Evolutionary conservation across 805 yeast genomes (phyloP).

Genomic region (Candida pini): DNA sequence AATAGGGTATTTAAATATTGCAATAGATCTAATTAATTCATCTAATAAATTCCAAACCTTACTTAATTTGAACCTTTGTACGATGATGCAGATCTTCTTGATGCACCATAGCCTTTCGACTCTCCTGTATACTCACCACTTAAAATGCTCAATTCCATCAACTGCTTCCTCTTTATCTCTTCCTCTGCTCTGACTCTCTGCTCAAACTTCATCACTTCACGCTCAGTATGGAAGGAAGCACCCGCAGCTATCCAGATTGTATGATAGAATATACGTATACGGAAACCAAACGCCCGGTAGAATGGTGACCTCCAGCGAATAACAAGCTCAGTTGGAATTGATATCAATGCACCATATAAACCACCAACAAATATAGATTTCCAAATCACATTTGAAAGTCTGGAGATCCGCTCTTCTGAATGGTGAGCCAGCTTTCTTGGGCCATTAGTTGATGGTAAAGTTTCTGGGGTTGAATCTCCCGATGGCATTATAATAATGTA

Average conservation of each 20-base stretch:
- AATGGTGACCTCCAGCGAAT: conserved; percentile 33
- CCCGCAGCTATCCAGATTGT: conserved; percentile 32
- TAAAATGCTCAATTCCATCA: conserved; percentile 29
- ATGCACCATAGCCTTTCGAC: conserved; percentile 19
- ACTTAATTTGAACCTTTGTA: background rate
- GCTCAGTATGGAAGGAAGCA: conserved; percentile 32
- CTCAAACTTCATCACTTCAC: conserved; percentile 30
- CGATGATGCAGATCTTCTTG: too few species aligned
- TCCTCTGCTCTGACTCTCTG: conserved; percentile 26
- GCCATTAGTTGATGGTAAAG: conserved; percentile 1
- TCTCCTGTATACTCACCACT: conserved; percentile 28
- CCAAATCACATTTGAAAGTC: conserved; percentile 24
- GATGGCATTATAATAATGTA: too few species aligned
- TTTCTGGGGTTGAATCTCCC: background rate
- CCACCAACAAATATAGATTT: conserved; percentile 30
- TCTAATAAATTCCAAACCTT: background rate
- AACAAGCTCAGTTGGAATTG: conserved; percentile 31
- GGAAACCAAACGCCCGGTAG: conserved; percentile 31
- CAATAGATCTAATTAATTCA: background rate
- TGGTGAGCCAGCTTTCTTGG: conserved; percentile 18
- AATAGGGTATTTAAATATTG: background rate
- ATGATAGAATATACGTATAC: conserved; percentile 33
- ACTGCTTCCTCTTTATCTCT: conserved; percentile 24
- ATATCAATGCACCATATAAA: conserved; percentile 32
- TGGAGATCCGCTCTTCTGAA: conserved; percentile 19